Evolutionary conservation across 352 stramenopile species (phyloP).

Genomic region (Pythium angustatum): DNA sequence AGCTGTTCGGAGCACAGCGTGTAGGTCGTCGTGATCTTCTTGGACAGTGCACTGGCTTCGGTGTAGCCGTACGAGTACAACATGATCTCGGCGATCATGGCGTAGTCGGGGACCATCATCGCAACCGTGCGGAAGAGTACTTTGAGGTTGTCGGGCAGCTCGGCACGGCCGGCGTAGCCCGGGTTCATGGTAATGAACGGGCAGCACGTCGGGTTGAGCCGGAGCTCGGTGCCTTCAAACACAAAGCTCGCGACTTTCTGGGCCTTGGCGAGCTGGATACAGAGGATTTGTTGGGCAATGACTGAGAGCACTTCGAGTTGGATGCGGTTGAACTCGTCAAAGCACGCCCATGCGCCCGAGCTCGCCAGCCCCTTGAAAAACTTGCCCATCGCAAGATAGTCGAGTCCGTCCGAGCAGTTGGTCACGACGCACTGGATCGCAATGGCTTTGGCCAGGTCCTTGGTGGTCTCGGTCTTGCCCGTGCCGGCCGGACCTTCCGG

Average conservation of each 20-base stretch:
- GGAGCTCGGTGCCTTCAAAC: conserved; percentile 95
- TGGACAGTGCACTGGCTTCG: conserved; percentile 49
- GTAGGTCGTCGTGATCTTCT: conserved; percentile 90
- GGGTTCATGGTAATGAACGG: conserved; percentile 94
- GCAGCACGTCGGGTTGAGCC: conserved; percentile 88
- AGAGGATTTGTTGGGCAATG: conserved; percentile 91
- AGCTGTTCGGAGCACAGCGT: conserved; percentile 90
- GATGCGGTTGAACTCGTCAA: conserved; percentile 91
- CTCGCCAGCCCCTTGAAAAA: conserved; percentile 94
- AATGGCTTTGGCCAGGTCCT: conserved; percentile 93
- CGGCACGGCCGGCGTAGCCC: conserved; percentile 82
- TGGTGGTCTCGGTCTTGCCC: conserved; percentile 95
- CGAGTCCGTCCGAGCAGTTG: conserved; percentile 92
- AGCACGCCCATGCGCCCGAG: conserved; percentile 92
- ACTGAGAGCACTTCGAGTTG: conserved; percentile 89
- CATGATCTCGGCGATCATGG: conserved; percentile 90
- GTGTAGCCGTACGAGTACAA: conserved; percentile 89
- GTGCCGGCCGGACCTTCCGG: conserved; percentile 93
- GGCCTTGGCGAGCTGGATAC: conserved; percentile 47
- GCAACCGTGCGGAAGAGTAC: conserved; percentile 86
- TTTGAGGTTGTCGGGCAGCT: conserved; percentile 84
- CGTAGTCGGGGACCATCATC: conserved; percentile 93
- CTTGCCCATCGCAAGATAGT: conserved; percentile 95
- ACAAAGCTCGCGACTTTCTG: conserved; percentile 88
- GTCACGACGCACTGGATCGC: conserved; percentile 96